Conservation (phyloP, 495 filamentous ascomycete species). For the Halenospora varia region DNA sequence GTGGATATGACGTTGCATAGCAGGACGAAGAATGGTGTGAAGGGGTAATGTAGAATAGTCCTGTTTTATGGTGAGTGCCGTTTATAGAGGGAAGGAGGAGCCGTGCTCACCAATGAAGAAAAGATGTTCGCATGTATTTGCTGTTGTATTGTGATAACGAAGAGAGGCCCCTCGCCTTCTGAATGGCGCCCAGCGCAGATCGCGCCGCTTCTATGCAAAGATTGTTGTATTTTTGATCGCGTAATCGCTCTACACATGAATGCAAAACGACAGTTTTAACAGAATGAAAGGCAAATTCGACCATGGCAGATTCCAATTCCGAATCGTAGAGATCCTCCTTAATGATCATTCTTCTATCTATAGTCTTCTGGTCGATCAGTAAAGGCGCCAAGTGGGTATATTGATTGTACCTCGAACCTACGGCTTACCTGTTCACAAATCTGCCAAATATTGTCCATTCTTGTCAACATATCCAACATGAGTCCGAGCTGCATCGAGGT, state of each 20-base stretch:
- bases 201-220: conserved; percentile 4
- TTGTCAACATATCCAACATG: neutral
- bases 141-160: conserved; percentile 2
- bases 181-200: conserved; percentile 1
- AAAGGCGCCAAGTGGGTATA: too few species aligned
- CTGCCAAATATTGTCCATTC: conserved; percentile 5
- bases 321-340: neutral
- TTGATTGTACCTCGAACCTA: too few species aligned
- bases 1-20: conserved; percentile 10
- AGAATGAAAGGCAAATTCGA: conserved; percentile 13
- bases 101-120: conserved; percentile 4
- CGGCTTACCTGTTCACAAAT: too few species aligned
- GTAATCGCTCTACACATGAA: conserved; percentile 1
- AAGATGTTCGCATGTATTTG: conserved; percentile 2
- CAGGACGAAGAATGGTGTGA: conserved; percentile 14
- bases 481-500: neutral
- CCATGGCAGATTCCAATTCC: conserved; percentile 7
- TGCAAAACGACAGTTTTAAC: conserved; percentile 10
- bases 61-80: neutral
- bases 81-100: neutral
- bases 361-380: neutral
- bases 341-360: neutral
- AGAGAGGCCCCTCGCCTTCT: neutral
- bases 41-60: conserved; percentile 16
- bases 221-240: neutral